Evolutionary conservation across 805 yeast genomes (phyloP).

Genomic region (Cyberlindnera xishuangbannaensis): DNA sequence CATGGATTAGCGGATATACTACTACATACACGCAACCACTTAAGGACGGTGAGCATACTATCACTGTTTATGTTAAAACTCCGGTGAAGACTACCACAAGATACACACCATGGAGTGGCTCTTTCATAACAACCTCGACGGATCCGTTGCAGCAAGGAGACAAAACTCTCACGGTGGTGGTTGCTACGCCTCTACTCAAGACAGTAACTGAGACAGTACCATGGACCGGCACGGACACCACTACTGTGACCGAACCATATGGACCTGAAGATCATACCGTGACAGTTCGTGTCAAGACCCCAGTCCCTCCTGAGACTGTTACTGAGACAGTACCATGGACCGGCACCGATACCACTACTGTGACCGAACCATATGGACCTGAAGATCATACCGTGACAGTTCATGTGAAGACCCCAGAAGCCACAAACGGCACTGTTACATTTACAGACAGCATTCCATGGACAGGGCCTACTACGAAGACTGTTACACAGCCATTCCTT

Average conservation of each 20-base stretch:
- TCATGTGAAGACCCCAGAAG: slow-evolving; percentile 5
- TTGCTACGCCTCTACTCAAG: background rate
- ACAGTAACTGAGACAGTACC: slow-evolving; percentile 1
- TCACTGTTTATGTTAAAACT: background rate
- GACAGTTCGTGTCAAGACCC: slow-evolving; percentile 8
- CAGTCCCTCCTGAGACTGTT: background rate
- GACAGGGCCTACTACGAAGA: background rate
- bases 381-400: background rate
- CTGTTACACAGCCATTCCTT: background rate
- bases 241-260: slow-evolving; percentile 9
- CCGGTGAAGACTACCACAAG: background rate
- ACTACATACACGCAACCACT: slow-evolving; percentile 4
- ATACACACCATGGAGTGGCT: background rate
- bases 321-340: background rate
- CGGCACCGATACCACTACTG: background rate
- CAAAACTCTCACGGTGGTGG: background rate
- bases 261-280: slow-evolving; percentile 8
- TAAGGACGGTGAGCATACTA: background rate
- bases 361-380: background rate
- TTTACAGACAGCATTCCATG: background rate
- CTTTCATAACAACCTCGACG: background rate
- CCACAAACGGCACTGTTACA: background rate
- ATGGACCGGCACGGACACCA: slow-evolving; percentile 11
- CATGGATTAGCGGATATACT: slow-evolving; percentile 6
- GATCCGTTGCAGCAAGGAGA: background rate